Percentiles rank a stretch among this genome's conserved stretches.
These are phyloP conservation scores for Takashimella koratensis DNA, from an alignment of 1,284 basidiomycete species.

Conservation along the genomic window DNA sequence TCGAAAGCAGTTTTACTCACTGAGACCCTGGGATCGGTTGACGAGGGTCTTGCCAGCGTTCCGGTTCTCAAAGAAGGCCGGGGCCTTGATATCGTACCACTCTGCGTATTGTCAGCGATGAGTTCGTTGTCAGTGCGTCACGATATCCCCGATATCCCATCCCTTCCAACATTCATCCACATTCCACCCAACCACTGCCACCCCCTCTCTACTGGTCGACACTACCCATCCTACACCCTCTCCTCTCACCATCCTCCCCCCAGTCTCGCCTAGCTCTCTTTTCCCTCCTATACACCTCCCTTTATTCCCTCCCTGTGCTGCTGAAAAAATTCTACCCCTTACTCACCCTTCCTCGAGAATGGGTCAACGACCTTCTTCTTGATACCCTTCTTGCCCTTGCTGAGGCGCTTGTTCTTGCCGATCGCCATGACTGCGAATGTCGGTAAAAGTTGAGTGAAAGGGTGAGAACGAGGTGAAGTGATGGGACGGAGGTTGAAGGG, in stretches of 20 bases:
- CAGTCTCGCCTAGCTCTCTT: neutral
- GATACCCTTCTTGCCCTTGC: slow-evolving; percentile 99
- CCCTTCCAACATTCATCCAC: too few species aligned
- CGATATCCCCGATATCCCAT: neutral
- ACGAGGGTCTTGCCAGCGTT: slow-evolving; percentile 98
- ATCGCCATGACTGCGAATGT: slow-evolving; percentile 66
- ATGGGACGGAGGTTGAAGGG: too few species aligned
- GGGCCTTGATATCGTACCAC: slow-evolving; percentile 99
- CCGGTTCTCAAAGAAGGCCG: slow-evolving; percentile 94
- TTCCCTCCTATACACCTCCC: neutral
- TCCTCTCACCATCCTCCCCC: too few species aligned
- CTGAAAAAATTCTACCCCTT: too few species aligned
- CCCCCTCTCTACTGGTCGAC: too few species aligned
- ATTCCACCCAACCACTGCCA: too few species aligned
- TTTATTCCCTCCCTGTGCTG: too few species aligned
- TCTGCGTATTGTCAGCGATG: slow-evolving; percentile 56
- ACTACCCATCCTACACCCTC: too few species aligned
- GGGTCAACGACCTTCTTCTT: slow-evolving; percentile 99
- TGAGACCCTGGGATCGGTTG: slow-evolving; percentile 97
- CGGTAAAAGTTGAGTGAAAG: neutral
- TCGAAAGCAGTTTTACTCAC: slow-evolving; percentile 56
- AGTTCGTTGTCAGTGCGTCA: too few species aligned
- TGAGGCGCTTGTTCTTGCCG: slow-evolving; percentile 98
- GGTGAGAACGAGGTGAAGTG: neutral
- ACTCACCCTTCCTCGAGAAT: slow-evolving; percentile 91